phyloP scores from a whole-genome alignment of 192 early-diverging fungal species.

The Spizellomyces punctatus region DNA sequence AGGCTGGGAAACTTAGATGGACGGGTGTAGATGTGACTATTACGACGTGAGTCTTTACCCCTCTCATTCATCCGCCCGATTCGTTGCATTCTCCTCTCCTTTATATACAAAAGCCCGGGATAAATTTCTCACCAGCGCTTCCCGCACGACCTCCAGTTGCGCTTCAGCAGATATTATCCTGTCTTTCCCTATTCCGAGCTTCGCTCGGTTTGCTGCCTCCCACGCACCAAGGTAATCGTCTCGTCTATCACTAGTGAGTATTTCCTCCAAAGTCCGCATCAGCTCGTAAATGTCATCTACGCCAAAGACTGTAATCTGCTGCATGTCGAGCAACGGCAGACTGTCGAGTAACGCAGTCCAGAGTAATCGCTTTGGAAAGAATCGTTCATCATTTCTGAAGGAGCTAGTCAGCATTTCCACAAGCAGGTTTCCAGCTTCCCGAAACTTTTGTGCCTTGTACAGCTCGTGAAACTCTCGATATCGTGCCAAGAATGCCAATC shows the following conservation, averaged over 20 bases:
- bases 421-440: constrained; percentile 47
- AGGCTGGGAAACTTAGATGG: too few relatives aligned
- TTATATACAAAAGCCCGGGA: constrained; percentile 6
- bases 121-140: constrained; percentile 21
- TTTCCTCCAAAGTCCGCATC: constrained; percentile 67
- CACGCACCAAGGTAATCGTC: constrained; percentile 29
- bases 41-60: too few relatives aligned
- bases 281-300: constrained; percentile 61
- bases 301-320: constrained; percentile 48
- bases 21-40: too few relatives aligned
- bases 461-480: constrained; percentile 64
- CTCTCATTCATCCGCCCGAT: too few relatives aligned
- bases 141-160: constrained; percentile 20
- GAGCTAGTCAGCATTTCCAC: constrained; percentile 44
- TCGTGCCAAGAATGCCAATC: constrained; percentile 55
- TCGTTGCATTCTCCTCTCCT: too few relatives aligned
- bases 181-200: background rate
- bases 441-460: constrained; percentile 36
- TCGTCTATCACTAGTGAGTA: constrained; percentile 30
- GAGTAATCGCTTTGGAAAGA: constrained; percentile 56
- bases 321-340: constrained; percentile 62
- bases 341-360: constrained; percentile 57
- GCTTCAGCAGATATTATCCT: constrained; percentile 8
- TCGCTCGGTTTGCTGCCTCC: constrained; percentile 8
- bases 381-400: background rate